Percentiles rank a stretch among this genome's conserved stretches.
These are phyloP conservation scores for Hericium erinaceus DNA, from an alignment of 768 basidiomycete species.

Conservation along the genomic window DNA sequence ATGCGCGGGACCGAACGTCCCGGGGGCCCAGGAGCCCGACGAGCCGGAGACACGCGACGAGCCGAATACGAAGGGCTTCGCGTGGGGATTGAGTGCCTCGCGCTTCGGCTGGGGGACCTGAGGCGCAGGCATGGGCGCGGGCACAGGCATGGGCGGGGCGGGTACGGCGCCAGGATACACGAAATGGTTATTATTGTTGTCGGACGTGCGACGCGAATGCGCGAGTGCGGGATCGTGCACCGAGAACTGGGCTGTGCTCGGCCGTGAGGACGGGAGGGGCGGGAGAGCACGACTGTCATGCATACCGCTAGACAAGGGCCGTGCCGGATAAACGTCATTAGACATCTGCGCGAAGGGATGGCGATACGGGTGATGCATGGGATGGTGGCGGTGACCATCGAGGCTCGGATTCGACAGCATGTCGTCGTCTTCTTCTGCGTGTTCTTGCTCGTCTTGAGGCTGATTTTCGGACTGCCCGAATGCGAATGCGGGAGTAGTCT, in stretches of 20 bases:
- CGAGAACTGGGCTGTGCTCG: conserved; percentile 52
- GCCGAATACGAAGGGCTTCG: conserved; percentile 81
- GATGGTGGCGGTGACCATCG: conserved; percentile 32
- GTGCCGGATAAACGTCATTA: neutral
- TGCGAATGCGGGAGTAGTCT: conserved; percentile 32
- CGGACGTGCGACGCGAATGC: conserved; percentile 47
- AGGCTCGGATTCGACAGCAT: conserved; percentile 84
- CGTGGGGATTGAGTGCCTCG: conserved; percentile 59
- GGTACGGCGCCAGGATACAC: conserved; percentile 17
- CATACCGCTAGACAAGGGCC: neutral
- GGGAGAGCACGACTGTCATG: neutral
- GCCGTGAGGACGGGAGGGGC: conserved; percentile 2
- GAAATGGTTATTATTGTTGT: conserved; percentile 22
- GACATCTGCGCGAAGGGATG: neutral
- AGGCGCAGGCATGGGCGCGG: conserved; percentile 6
- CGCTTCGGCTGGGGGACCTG: conserved; percentile 15
- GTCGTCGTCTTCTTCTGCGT: conserved; percentile 38
- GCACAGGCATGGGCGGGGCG: conserved; percentile 9
- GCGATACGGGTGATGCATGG: neutral
- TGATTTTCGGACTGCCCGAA: conserved; percentile 12
- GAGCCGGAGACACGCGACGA: conserved; percentile 22
- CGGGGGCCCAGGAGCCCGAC: conserved; percentile 22
- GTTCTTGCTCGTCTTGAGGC: conserved; percentile 13
- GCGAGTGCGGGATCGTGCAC: conserved; percentile 50
- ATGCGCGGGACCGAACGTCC: conserved; percentile 21